Conservation (phyloP, 495 filamentous ascomycete genomes). For the Talaromyces thailandensis region DNA sequence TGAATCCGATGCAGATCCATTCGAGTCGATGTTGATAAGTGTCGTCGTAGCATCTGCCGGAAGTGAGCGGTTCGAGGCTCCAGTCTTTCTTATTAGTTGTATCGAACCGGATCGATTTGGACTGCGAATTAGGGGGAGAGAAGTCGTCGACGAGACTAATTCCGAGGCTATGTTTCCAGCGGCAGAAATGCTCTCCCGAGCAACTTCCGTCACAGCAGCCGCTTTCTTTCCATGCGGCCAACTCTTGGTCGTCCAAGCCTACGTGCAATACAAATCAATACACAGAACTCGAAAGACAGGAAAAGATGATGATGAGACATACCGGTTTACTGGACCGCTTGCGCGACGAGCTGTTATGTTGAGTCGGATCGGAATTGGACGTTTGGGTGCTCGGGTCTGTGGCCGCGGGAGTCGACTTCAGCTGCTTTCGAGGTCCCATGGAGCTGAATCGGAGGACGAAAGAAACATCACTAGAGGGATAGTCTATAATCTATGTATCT, state of each 20-base stretch:
- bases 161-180: conserved; percentile 38
- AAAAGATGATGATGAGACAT: conserved; percentile 12
- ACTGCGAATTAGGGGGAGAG: conserved; percentile 19
- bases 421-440: conserved; percentile 57
- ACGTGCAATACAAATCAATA: background rate
- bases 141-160: conserved; percentile 21
- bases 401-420: conserved; percentile 47
- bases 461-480: conserved; percentile 10
- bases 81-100: conserved; percentile 32
- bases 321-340: conserved; percentile 25
- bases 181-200: conserved; percentile 66
- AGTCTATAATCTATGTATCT: background rate
- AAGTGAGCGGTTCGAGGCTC: conserved; percentile 35
- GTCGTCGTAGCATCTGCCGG: conserved; percentile 40
- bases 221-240: conserved; percentile 64
- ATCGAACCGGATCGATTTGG: conserved; percentile 25
- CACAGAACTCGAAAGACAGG: no score
- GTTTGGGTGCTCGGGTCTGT: conserved; percentile 26
- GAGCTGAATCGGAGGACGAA: conserved; percentile 23
- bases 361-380: conserved; percentile 11
- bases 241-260: conserved; percentile 46
- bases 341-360: conserved; percentile 17
- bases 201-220: conserved; percentile 62
- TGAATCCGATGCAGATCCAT: conserved; percentile 18
- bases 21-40: conserved; percentile 39